phyloP scores from a whole-genome alignment of 2,329 filamentous ascomycete species.

The Pseudogymnoascus sp. region DNA sequence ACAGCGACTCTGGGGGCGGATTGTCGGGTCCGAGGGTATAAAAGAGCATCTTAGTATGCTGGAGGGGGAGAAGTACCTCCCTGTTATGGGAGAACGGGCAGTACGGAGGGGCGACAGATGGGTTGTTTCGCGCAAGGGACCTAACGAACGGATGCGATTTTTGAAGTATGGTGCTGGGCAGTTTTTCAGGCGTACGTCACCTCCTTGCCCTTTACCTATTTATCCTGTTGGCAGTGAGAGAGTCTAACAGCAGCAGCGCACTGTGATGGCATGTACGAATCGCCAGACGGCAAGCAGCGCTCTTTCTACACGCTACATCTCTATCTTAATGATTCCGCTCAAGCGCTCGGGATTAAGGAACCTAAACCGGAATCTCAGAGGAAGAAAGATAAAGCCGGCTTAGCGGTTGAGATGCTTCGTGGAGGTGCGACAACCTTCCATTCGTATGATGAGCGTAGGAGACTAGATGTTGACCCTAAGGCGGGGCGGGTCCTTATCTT shows the following conservation, averaged over 20 bases:
- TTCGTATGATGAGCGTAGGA: constrained; percentile 33
- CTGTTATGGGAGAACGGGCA: constrained; percentile 28
- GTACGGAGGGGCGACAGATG: constrained; percentile 16
- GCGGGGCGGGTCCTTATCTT: constrained; percentile 52
- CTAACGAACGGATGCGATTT: constrained; percentile 70
- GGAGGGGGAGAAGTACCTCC: constrained; percentile 19
- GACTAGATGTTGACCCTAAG: constrained; percentile 46
- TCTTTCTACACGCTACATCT: constrained; percentile 47
- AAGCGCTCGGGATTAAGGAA: constrained; percentile 29
- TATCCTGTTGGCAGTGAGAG: background rate
- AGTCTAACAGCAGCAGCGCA: constrained; percentile 41
- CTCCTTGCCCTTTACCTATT: constrained; percentile 3
- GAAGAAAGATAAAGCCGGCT: background rate
- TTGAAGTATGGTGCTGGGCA: constrained; percentile 63
- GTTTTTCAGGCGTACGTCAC: constrained; percentile 50
- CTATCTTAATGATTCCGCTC: constrained; percentile 43
- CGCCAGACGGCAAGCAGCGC: constrained; percentile 14
- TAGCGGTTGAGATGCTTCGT: constrained; percentile 28
- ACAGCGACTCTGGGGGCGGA: constrained; percentile 53
- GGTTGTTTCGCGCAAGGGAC: constrained; percentile 26
- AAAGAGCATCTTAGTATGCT: constrained; percentile 32
- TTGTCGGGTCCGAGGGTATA: constrained; percentile 38
- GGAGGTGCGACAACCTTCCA: constrained; percentile 51
- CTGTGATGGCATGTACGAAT: constrained; percentile 54
- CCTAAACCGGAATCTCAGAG: background rate